Conservation (phyloP, 768 basidiomycete genomes). For the Macrolepiota dolichaula region DNA sequence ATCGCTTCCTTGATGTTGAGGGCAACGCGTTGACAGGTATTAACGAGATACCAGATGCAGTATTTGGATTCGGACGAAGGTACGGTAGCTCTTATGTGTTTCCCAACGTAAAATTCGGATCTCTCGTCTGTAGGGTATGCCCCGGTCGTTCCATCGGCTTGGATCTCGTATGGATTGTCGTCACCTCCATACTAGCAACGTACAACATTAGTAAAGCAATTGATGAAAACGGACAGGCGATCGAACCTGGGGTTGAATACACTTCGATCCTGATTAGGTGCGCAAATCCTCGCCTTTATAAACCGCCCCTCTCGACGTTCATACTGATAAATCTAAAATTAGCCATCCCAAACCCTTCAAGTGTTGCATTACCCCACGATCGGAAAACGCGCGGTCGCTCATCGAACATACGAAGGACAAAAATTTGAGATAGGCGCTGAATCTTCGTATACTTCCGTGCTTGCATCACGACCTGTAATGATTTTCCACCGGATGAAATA, state of each 20-base stretch:
- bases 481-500: neutral
- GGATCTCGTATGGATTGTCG: conserved; percentile 39
- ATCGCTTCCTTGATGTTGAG: conserved; percentile 30
- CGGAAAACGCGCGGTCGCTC: conserved; percentile 24
- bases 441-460: neutral
- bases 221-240: conserved; percentile 30
- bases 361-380: conserved; percentile 34
- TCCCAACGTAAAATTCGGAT: neutral
- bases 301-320: neutral
- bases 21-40: conserved; percentile 25
- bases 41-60: conserved; percentile 32
- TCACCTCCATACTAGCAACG: conserved; percentile 35
- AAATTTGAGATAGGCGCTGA: neutral
- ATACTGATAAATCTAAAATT: neutral
- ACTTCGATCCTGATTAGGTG: conserved; percentile 33
- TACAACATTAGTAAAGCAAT: conserved; percentile 36
- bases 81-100: conserved; percentile 12
- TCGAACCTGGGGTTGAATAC: conserved; percentile 31
- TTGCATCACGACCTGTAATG: neutral
- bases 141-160: conserved; percentile 42
- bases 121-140: conserved; percentile 29
- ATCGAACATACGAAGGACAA: conserved; percentile 18
- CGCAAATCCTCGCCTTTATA: conserved; percentile 7
- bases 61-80: conserved; percentile 41
- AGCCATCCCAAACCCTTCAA: conserved; percentile 41